A percentile compares a stretch with the other conserved stretches of the same genome.
Conservation (phyloP, 805 yeast species). For the Suhomyces sp. region DNA sequence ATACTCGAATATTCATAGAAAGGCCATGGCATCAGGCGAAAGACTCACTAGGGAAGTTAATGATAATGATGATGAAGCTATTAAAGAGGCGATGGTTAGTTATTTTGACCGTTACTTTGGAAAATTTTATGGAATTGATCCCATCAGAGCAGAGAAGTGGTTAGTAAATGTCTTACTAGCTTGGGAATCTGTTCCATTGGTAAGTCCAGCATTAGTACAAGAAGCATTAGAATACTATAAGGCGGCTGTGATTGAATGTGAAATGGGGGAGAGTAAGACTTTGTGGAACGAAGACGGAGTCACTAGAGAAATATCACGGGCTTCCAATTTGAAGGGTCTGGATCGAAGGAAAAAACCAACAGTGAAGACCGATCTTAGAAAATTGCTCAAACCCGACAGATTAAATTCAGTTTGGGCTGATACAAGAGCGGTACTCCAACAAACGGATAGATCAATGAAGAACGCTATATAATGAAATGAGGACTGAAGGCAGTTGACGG, state of each 20-base stretch:
- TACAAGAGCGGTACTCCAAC: no score
- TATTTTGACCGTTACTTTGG: constrained; percentile 16
- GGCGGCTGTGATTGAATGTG: constrained; percentile 3
- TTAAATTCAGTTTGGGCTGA: no score
- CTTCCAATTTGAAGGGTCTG: not conserved
- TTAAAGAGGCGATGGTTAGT: constrained; percentile 9
- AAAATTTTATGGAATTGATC: constrained; percentile 10
- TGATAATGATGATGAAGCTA: constrained; percentile 7
- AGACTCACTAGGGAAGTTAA: constrained; percentile 3
- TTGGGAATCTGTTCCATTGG: constrained; percentile 7
- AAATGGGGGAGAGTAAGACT: constrained; percentile 1
- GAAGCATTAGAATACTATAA: constrained; percentile 11
- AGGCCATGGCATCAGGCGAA: constrained; percentile 7
- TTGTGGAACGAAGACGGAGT: constrained; percentile 1
- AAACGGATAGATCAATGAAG: no score
- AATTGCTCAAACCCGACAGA: no score
- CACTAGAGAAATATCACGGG: not conserved
- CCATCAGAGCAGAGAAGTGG: constrained; percentile 15
- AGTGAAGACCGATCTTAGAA: no score
- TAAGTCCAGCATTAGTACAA: constrained; percentile 6
- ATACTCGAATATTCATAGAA: constrained; percentile 6
- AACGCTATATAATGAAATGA: no score
- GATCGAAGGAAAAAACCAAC: no score
- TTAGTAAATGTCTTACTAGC: constrained; percentile 11
- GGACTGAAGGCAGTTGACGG: no score